Base-by-base conservation (phyloP, 2,329 filamentous ascomycete species). In the Fusarium tricinctum region DNA sequence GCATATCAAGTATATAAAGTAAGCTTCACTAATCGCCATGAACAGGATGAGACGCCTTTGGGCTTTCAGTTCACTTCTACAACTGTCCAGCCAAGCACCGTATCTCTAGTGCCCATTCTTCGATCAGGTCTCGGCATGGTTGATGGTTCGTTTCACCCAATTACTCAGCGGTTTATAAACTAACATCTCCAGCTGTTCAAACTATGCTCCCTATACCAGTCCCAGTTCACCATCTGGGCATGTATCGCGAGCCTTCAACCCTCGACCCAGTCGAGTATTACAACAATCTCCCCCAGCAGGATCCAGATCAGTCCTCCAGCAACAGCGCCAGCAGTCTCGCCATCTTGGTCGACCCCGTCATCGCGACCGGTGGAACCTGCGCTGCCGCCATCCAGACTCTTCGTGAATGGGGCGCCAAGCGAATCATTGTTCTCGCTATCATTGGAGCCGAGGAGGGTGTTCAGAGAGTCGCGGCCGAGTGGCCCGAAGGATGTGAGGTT, bases 221-320 rank as follows among this genome's bases (percentile, higher is more conserved):
- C 32, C 91, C 94, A 8, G 88, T 97, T 68, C 94, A 98, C 82
- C 95, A 98, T 78, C 91, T 98, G 9, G 95, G 96, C 70, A 91
- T 98, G 76, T 98, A 95, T 85, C 93, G 94, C 76, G 94, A 97
- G 78, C 93, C 92, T 63, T 88, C 89, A 58, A 95, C 92, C 44
- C 89, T 97, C 58, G 89, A 93, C 74, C 93, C 94, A 5, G 94
- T 97, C 60, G 94, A 97, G 81, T 97, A 97, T 86, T 97, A 97
- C 87, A 97, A 97, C 85, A 97, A 97, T 80, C 89, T 97, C 20
- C 94, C 94, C 35, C 91, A 92, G 80, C 91, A 93, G 81, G 77
- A 84, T 39, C 75, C 83, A 73, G 56, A 77, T 49, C 70, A 79
- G 30, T 70, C 77, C 39, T 74, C 75, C 45, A 81, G 81, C 66